Evolutionary conservation across 805 yeast genomes (phyloP).

Genomic region (Scheffersomyces coipomensis): DNA sequence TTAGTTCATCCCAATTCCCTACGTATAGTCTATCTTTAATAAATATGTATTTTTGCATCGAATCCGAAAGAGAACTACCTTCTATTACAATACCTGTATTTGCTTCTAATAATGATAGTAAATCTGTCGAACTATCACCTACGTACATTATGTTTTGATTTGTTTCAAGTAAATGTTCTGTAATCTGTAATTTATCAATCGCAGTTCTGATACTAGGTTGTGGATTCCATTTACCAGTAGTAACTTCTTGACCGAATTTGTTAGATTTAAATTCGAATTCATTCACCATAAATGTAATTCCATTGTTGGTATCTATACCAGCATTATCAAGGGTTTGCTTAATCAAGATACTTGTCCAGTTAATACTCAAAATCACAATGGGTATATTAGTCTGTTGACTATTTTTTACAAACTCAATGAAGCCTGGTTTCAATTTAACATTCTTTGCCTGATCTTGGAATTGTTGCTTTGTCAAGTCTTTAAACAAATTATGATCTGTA

Average conservation of each 20-base stretch:
- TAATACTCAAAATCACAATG: conserved; percentile 52
- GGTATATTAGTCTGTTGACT: conserved; percentile 26
- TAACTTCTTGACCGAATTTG: conserved; percentile 9
- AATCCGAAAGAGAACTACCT: conserved; percentile 15
- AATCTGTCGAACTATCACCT: conserved; percentile 66
- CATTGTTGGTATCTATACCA: conserved; percentile 13
- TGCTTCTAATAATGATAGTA: conserved; percentile 47
- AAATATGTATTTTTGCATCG: background rate
- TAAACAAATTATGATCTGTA: conserved; percentile 36
- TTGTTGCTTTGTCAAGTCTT: conserved; percentile 31
- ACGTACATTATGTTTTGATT: conserved; percentile 38
- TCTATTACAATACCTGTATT: conserved; percentile 47
- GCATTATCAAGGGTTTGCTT: conserved; percentile 21
- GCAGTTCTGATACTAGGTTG: conserved; percentile 46
- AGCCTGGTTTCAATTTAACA: conserved; percentile 40
- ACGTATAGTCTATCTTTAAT: background rate
- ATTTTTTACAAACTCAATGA: conserved; percentile 28
- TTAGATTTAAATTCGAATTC: conserved; percentile 43
- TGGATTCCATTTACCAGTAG: conserved; percentile 30
- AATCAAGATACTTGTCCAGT: conserved; percentile 58
- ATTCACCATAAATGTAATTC: conserved; percentile 43
- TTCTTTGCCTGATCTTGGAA: conserved; percentile 33
- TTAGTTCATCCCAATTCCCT: background rate
- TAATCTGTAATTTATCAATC: conserved; percentile 42
- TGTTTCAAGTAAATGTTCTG: conserved; percentile 9